Evolutionary conservation across 305 asterid genomes (phyloP).

Genomic region (Fraxinus albicans): DNA sequence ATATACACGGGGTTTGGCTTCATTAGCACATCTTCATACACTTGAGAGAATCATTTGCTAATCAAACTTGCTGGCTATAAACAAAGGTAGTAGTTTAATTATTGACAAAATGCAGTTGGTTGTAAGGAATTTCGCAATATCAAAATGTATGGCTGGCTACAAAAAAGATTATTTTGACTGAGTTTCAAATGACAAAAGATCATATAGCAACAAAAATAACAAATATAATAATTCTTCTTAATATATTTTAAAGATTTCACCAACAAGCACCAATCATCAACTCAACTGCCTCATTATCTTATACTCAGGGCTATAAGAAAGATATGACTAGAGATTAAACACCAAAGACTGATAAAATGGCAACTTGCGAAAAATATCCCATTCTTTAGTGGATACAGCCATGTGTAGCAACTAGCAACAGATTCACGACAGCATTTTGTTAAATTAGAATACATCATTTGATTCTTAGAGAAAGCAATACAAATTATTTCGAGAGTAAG

Average conservation of each 20-base stretch:
- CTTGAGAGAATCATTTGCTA: not conserved
- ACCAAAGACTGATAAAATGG: not conserved
- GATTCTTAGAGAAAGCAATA: not conserved
- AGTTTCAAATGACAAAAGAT: not conserved
- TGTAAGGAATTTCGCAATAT: not conserved
- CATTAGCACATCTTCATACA: not conserved
- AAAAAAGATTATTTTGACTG: not conserved
- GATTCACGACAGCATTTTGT: not conserved
- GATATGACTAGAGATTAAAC: not conserved
- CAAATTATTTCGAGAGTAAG: not conserved
- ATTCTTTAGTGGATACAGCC: not conserved
- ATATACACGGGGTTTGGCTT: not conserved
- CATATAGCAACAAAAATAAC: not conserved
- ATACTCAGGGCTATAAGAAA: not conserved
- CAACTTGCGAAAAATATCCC: not conserved
- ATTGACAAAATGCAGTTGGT: not conserved
- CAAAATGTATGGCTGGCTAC: not conserved
- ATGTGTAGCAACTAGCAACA: not conserved
- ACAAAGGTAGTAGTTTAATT: not conserved
- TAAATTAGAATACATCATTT: not conserved
- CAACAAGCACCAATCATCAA: not conserved
- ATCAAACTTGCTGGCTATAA: not conserved
- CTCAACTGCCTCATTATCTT: not conserved
- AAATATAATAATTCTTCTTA: not conserved
- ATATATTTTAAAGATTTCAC: not conserved